Evolutionary conservation across 1,284 basidiomycete species (phyloP), one percentile per base, ranked within the genome.

Genomic region (Ceratobasidium sp.): DNA sequence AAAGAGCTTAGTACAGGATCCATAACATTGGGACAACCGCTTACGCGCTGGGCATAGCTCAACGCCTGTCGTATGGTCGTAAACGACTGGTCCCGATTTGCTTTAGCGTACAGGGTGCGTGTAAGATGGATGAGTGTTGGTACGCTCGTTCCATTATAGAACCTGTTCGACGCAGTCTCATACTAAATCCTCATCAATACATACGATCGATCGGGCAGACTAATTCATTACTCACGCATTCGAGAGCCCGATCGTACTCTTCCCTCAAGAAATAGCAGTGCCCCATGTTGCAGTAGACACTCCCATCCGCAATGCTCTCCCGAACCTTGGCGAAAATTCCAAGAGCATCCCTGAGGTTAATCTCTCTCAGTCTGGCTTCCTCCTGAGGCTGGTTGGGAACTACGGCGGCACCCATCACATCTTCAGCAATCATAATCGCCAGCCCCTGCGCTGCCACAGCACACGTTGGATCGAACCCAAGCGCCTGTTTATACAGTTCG

Each of bases 201-300:
- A 27, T 45, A 29, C 68, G 35, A 25, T 17, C 50, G 31, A 22
- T 20, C 20, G 20, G 54, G 15, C 31, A 42, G 47, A 32, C 31
- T 45, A 49, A 58, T 34, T 32, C 29, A 65, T 12, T n/a, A 86
- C 94, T 81, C 76, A 96, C 94, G 75, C 91, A 91, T 78, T 98
- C 94, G 72, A 97, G 94, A 0, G 96, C 94, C 68, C 92, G 85
- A 74, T 98, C 94, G 77, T 90, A 96, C 77, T 98, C 95, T 69
- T 96, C 95, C 58, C 92, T 84, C 31, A 87, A 84, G 76, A 93
- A 96, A 77, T 95, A 91, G 75, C 94, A 96, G 76, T 97, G 96
- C 0, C 95, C 96, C 82, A 97, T 95, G 77, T 98, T 98, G 75
- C 93, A 83, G 75, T 95, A 94, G 7, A 96, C 94, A 73, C 91